Evolutionary conservation across 148 eudicot genomes (phyloP).

Genomic region (Selenicereus undatus): DNA sequence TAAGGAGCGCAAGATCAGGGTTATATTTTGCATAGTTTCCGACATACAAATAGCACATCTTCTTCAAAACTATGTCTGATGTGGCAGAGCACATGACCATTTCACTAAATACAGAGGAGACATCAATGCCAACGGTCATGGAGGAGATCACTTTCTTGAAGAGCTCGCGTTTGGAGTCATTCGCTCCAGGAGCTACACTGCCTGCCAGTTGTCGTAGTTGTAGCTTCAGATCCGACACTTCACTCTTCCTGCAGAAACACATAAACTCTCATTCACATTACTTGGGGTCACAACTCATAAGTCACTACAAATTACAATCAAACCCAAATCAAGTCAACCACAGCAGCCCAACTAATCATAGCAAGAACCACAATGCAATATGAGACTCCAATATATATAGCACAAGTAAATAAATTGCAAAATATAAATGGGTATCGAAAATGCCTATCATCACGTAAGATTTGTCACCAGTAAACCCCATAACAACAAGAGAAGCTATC

Average conservation of each 20-base stretch:
- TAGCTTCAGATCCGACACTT: constrained; percentile 79
- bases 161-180: constrained; percentile 80
- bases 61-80: constrained; percentile 90
- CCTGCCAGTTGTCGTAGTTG: constrained; percentile 94
- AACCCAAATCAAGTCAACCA: neutral
- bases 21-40: constrained; percentile 88
- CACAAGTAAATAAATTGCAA: neutral
- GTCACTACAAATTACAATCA: neutral
- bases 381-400: neutral
- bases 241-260: constrained; percentile 70
- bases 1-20: constrained; percentile 89
- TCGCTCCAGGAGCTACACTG: constrained; percentile 81
- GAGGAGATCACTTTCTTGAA: constrained; percentile 93
- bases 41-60: constrained; percentile 95
- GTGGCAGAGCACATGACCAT: constrained; percentile 99
- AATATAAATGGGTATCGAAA: too few species aligned
- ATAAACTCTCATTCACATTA: constrained; percentile 4
- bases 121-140: constrained; percentile 95
- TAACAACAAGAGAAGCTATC: neutral
- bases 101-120: constrained; percentile 85
- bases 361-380: neutral
- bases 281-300: neutral
- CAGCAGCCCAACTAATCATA: neutral
- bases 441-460: too few species aligned
- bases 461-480: too few species aligned